Conservation (phyloP, 345 rosid species). For the Iberis pinnata region DNA sequence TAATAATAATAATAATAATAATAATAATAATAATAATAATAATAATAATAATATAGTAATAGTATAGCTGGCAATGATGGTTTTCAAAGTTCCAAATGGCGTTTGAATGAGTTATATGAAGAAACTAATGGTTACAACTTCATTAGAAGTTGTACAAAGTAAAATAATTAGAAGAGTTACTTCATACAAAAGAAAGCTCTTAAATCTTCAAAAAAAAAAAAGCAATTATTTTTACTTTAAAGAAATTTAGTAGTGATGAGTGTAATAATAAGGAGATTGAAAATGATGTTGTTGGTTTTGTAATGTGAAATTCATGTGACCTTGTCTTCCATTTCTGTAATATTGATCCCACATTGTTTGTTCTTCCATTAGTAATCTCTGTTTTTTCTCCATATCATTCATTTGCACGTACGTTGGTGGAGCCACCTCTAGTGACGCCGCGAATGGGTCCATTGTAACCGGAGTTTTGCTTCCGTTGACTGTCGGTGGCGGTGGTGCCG, state of each 20-base stretch:
- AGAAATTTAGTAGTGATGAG: constrained; percentile 12
- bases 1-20: no score
- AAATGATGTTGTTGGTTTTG: constrained; percentile 20
- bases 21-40: no score
- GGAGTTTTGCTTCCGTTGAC: constrained; percentile 17
- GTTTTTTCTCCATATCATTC: constrained; percentile 64
- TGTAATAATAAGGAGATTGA: constrained; percentile 17
- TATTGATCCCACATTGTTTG: constrained; percentile 67
- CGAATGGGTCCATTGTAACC: constrained; percentile 46
- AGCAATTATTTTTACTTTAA: no score
- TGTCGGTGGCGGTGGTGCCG: constrained; percentile 24
- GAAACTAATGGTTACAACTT: no score
- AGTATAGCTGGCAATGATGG: no score
- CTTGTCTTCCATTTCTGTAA: constrained; percentile 49
- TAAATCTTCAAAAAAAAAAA: neutral
- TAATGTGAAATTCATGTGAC: constrained; percentile 29
- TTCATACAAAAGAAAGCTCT: neutral
- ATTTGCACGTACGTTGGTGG: constrained; percentile 60
- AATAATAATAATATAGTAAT: no score
- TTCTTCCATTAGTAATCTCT: constrained; percentile 49
- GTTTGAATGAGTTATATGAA: no score
- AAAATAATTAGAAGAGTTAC: neutral
- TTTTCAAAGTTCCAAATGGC: no score
- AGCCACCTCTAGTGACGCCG: constrained; percentile 47
- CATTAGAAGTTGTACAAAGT: no score